phyloP scores from a whole-genome alignment of 352 stramenopile genomes.

The Pythium guiyangense region DNA sequence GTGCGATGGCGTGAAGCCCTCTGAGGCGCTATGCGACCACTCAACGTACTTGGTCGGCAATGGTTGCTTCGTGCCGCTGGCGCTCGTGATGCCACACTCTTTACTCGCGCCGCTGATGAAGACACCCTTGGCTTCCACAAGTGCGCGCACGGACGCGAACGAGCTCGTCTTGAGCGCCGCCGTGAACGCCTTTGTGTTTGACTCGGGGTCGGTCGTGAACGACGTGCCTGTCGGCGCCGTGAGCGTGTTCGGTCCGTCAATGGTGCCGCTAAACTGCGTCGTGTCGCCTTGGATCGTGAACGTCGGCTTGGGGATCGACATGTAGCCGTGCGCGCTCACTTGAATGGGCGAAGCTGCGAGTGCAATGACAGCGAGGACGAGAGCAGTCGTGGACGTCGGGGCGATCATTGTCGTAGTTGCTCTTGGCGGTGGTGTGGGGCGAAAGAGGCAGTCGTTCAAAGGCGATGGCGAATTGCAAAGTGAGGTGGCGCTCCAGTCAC shows the following conservation, averaged over 20 bases:
- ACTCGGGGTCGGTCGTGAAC: slow-evolving; percentile 12
- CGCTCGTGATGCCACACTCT: slow-evolving; percentile 18
- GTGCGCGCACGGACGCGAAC: slow-evolving; percentile 15
- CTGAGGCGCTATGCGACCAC: slow-evolving; percentile 19
- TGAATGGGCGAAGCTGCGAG: not conserved
- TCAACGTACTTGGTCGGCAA: slow-evolving; percentile 28
- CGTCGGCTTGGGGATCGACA: slow-evolving; percentile 11
- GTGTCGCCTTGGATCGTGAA: slow-evolving; percentile 9
- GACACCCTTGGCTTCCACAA: slow-evolving; percentile 14
- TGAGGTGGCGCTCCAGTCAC: too few species aligned
- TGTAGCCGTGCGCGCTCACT: slow-evolving; percentile 32
- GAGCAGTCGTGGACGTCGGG: not conserved
- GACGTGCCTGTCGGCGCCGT: slow-evolving; percentile 11
- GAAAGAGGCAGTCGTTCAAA: too few species aligned
- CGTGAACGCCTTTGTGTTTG: slow-evolving; percentile 21
- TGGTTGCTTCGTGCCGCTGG: slow-evolving; percentile 24
- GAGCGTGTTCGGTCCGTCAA: slow-evolving; percentile 6
- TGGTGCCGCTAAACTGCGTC: slow-evolving; percentile 10
- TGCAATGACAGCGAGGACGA: not conserved
- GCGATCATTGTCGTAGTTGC: not conserved
- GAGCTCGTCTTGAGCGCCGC: slow-evolving; percentile 15
- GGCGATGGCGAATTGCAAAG: too few species aligned
- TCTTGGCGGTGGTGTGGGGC: too few species aligned
- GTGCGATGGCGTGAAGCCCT: slow-evolving; percentile 27
- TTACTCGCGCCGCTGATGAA: slow-evolving; percentile 9